These are phyloP conservation scores for Pichia pseudocactophila DNA, from an alignment of 805 yeast species.

Conservation along the genomic window DNA sequence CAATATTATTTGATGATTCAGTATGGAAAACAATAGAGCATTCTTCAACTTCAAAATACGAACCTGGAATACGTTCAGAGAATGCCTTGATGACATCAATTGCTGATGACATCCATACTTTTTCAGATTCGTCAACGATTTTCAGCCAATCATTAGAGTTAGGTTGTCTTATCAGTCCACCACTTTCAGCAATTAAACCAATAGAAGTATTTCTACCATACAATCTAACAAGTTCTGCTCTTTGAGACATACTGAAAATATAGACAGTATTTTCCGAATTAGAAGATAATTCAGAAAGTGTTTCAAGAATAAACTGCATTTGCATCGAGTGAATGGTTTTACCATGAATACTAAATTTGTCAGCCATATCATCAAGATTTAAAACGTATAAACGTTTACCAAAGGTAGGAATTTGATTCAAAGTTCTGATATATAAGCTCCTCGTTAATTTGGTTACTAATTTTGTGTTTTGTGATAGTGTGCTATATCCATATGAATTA, in stretches of 20 bases:
- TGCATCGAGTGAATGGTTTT: slow-evolving; percentile 43
- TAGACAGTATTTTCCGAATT: slow-evolving; percentile 62
- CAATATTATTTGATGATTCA: slow-evolving; percentile 52
- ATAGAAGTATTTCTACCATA: slow-evolving; percentile 59
- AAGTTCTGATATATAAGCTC: slow-evolving; percentile 29
- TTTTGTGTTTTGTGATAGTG: slow-evolving; percentile 16
- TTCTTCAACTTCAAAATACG: slow-evolving; percentile 63
- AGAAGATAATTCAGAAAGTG: slow-evolving; percentile 48
- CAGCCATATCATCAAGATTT: slow-evolving; percentile 39
- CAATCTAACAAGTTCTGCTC: slow-evolving; percentile 55
- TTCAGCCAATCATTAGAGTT: slow-evolving; percentile 51
- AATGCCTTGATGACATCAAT: slow-evolving; percentile 46
- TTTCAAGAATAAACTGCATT: slow-evolving; percentile 47
- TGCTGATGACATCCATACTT: slow-evolving; percentile 54
- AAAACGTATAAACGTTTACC: slow-evolving; percentile 42
- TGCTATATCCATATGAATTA: slow-evolving; percentile 37
- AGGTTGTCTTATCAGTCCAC: slow-evolving; percentile 62
- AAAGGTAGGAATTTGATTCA: slow-evolving; percentile 13
- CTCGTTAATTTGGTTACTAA: slow-evolving; percentile 23
- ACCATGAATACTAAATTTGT: slow-evolving; percentile 26
- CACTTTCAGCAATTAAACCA: slow-evolving; percentile 87
- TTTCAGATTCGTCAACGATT: slow-evolving; percentile 44
- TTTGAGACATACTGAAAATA: slow-evolving; percentile 56
- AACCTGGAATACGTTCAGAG: slow-evolving; percentile 74
- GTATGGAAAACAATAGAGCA: slow-evolving; percentile 72